Evolutionary conservation across 2,329 filamentous ascomycete genomes (phyloP).

Genomic region (Xylariales sp.): DNA sequence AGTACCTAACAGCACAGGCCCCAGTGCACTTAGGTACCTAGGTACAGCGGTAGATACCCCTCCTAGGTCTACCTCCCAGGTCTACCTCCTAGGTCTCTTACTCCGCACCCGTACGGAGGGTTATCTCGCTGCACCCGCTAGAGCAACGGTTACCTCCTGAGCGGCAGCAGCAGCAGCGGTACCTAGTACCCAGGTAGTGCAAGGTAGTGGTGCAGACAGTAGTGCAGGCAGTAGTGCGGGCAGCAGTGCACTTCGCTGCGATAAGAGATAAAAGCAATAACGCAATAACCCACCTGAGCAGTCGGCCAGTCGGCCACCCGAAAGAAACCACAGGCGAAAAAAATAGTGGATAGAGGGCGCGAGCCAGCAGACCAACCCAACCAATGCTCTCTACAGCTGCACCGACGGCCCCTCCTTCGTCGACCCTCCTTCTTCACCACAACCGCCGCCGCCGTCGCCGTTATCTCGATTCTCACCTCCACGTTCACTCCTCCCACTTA

Average conservation of each 20-base stretch:
- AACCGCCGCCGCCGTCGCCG: constrained; percentile 31
- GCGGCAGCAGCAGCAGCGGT: background rate
- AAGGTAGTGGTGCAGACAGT: too few species aligned
- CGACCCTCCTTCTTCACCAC: constrained; percentile 40
- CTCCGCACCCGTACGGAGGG: constrained; percentile 9
- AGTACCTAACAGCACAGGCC: background rate
- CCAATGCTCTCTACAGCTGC: constrained; percentile 39
- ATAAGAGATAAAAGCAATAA: constrained; percentile 29
- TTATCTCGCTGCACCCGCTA: background rate
- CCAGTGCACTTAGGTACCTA: constrained; percentile 1
- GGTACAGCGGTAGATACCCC: background rate
- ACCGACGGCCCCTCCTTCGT: constrained; percentile 39
- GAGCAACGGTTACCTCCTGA: background rate
- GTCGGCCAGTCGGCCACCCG: too few species aligned
- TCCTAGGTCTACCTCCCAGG: background rate
- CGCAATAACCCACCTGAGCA: too few species aligned
- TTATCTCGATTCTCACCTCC: constrained; percentile 34
- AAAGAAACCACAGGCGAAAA: too few species aligned
- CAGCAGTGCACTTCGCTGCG: constrained; percentile 3
- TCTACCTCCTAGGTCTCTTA: background rate
- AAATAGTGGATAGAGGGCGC: constrained; percentile 30
- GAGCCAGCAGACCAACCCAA: constrained; percentile 26
- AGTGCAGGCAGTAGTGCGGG: too few species aligned
- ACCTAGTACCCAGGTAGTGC: background rate
- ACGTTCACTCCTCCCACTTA: constrained; percentile 19